Percentiles rank a stretch among this genome's conserved stretches.
phyloP scores from a whole-genome alignment of 305 asterid genomes.

The Striga hermonthica region DNA sequence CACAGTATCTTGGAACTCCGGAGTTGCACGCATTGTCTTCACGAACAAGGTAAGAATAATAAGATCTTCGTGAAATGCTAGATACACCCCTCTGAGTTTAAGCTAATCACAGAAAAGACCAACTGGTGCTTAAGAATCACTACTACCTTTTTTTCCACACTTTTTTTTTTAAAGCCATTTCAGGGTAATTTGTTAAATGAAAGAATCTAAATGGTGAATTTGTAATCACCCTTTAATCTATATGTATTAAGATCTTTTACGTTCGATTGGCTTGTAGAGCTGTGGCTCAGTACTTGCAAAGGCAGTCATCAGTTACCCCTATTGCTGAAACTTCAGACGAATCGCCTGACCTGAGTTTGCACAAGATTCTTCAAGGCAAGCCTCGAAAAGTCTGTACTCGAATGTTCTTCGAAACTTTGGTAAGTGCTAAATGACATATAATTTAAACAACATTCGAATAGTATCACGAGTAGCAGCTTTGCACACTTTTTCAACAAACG shows the following conservation, averaged over 20 bases:
- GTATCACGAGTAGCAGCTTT: neutral
- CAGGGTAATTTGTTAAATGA: neutral
- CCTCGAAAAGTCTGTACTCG: slow-evolving; percentile 61
- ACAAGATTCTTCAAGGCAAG: slow-evolving; percentile 63
- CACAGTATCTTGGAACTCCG: slow-evolving; percentile 40
- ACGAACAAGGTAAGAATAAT: slow-evolving; percentile 57
- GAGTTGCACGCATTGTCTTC: slow-evolving; percentile 51
- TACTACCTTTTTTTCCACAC: neutral
- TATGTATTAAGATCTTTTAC: neutral
- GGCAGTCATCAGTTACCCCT: slow-evolving; percentile 56
- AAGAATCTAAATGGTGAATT: neutral
- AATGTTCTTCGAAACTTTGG: slow-evolving; percentile 76
- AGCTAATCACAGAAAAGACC: no score
- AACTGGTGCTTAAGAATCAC: no score
- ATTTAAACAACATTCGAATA: neutral
- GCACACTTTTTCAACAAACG: neutral
- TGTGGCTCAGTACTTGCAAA: slow-evolving; percentile 73
- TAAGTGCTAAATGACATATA: slow-evolving; percentile 38
- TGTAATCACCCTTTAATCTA: neutral
- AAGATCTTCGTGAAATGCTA: neutral
- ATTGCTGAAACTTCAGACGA: slow-evolving; percentile 36
- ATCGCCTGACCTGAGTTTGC: slow-evolving; percentile 49
- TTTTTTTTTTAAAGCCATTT: neutral
- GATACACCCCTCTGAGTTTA: no score
- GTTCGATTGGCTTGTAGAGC: slow-evolving; percentile 52